These are phyloP conservation scores for Amylostereum areolatum DNA, from an alignment of 1,284 basidiomycete species.

Conservation along the genomic window DNA sequence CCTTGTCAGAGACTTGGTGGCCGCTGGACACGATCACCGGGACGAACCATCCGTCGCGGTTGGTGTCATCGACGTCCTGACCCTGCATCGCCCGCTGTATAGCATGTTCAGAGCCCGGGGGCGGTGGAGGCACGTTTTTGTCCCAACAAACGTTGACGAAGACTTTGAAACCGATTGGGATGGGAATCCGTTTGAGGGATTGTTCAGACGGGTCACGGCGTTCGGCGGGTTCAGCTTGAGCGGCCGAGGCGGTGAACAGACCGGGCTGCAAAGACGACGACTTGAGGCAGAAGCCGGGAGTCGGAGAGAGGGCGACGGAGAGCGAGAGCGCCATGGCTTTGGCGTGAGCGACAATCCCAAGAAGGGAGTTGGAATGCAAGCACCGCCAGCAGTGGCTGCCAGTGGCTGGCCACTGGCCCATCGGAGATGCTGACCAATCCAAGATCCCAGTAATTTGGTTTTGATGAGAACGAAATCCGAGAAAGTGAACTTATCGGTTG, in stretches of 20 bases:
- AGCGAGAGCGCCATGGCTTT: too few relatives aligned
- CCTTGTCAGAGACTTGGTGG: constrained; percentile 61
- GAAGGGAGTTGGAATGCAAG: too few relatives aligned
- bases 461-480: too few relatives aligned
- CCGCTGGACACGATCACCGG: constrained; percentile 69
- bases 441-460: too few relatives aligned
- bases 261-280: constrained; percentile 36
- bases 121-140: constrained; percentile 57
- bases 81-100: constrained; percentile 52
- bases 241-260: too few relatives aligned
- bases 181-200: constrained; percentile 11
- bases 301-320: constrained; percentile 42
- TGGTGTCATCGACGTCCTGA: constrained; percentile 32
- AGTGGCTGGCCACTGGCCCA: too few relatives aligned
- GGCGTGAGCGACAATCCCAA: too few relatives aligned
- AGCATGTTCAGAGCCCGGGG: constrained; percentile 45
- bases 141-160: constrained; percentile 74
- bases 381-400: too few relatives aligned
- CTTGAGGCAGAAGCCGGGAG: constrained; percentile 58
- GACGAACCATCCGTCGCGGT: constrained; percentile 47
- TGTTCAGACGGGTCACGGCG: constrained; percentile 14
- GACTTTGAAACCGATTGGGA: constrained; percentile 50
- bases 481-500: too few relatives aligned
- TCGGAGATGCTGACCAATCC: too few relatives aligned
- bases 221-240: too few relatives aligned